Percentiles rank a stretch among this genome's conserved stretches.
Conservation (phyloP, 805 yeast species). For the Pichia kluyveri region DNA sequence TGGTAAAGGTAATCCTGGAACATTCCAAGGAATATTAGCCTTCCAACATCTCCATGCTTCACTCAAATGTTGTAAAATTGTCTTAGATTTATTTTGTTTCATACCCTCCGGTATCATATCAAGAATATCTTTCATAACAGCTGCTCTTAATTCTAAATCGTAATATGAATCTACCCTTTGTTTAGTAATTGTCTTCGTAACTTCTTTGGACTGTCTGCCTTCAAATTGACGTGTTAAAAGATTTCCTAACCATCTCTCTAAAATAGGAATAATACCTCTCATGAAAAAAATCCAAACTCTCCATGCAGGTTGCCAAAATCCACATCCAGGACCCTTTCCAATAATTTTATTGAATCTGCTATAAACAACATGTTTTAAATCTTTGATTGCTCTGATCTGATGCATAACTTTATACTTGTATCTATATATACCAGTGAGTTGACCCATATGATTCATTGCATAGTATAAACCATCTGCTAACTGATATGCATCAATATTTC, state of each 20-base stretch:
- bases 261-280: conserved; percentile 83
- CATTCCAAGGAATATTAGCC: conserved; percentile 97
- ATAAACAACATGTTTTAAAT: conserved; percentile 86
- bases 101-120: conserved; percentile 97
- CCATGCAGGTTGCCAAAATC: conserved; percentile 99
- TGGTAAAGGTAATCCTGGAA: conserved; percentile 92
- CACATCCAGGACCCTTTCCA: conserved; percentile 98
- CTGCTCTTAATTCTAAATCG: conserved; percentile 85
- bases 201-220: conserved; percentile 87
- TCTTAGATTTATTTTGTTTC: conserved; percentile 75
- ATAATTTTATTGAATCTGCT: conserved; percentile 74
- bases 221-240: conserved; percentile 88
- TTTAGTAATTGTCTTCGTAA: conserved; percentile 89
- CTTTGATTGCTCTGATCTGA: conserved; percentile 93
- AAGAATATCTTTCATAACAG: conserved; percentile 90
- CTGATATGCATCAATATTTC: conserved; percentile 87
- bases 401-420: conserved; percentile 98
- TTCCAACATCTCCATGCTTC: conserved; percentile 99
- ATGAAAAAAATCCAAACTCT: conserved; percentile 88
- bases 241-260: conserved; percentile 94
- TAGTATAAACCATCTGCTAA: conserved; percentile 92
- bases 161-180: conserved; percentile 93
- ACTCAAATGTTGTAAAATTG: conserved; percentile 85
- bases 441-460: conserved; percentile 88
- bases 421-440: conserved; percentile 90